Evolutionary conservation across 2,329 filamentous ascomycete genomes (phyloP).

Genomic region (Pseudopyrenochaeta lycopersici): DNA sequence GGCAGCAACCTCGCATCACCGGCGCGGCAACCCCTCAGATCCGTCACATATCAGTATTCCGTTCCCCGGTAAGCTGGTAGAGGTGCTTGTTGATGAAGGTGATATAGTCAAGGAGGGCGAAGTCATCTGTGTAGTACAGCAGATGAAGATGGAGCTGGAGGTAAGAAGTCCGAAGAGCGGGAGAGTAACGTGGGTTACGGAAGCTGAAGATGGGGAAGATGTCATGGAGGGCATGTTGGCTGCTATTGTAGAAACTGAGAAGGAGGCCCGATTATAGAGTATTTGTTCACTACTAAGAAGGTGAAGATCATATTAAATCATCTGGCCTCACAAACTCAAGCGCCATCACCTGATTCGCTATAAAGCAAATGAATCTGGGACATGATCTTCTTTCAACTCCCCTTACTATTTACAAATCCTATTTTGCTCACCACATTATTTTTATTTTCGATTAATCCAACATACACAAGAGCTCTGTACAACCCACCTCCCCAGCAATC

Average conservation of each 20-base stretch:
- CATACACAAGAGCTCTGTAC: too few species aligned
- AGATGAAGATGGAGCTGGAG: constrained; percentile 77
- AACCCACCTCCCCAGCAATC: too few species aligned
- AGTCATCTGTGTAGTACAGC: constrained; percentile 67
- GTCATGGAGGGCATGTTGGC: constrained; percentile 65
- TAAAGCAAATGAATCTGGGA: too few species aligned
- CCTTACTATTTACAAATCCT: too few species aligned
- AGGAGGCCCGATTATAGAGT: constrained; percentile 21
- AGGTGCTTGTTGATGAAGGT: constrained; percentile 65
- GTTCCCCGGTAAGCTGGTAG: constrained; percentile 67
- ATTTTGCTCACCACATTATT: too few species aligned
- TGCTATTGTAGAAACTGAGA: constrained; percentile 55
- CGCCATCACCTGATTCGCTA: too few species aligned
- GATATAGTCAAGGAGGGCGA: constrained; percentile 64
- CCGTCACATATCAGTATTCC: constrained; percentile 64
- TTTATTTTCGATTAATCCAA: too few species aligned
- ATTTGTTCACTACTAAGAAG: not conserved
- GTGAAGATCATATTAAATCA: too few species aligned
- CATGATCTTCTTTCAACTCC: too few species aligned
- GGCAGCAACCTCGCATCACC: constrained; percentile 54
- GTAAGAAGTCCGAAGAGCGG: constrained; percentile 62
- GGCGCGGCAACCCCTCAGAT: constrained; percentile 60
- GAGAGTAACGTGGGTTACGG: constrained; percentile 60
- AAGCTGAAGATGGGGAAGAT: constrained; percentile 64
- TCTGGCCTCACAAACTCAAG: too few species aligned